Percentiles rank a stretch among this genome's conserved stretches.
phyloP scores from a whole-genome alignment of 2,329 filamentous ascomycete species.

The Hymenoscyphus albidus region DNA sequence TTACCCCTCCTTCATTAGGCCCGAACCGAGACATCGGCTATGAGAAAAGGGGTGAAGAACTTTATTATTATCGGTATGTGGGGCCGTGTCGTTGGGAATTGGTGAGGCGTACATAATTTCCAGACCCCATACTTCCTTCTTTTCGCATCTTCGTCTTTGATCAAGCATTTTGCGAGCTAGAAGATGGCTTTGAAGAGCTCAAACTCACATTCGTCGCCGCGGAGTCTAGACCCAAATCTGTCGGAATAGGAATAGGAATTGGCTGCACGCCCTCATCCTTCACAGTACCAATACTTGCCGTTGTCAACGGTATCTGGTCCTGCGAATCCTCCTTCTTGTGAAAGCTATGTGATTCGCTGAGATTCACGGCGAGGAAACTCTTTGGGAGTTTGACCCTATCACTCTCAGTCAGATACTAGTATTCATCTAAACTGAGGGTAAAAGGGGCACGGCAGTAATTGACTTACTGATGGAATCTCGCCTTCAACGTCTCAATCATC shows the following conservation, averaged over 20 bases:
- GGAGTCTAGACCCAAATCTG: not conserved
- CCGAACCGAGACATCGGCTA: not conserved
- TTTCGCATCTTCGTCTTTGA: not conserved
- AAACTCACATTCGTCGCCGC: not conserved
- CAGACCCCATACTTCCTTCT: not conserved
- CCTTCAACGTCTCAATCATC: conserved; percentile 90
- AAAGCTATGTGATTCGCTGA: conserved; percentile 36
- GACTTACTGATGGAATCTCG: conserved; percentile 87
- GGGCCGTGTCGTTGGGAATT: not conserved
- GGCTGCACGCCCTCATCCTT: not conserved
- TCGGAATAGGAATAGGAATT: not conserved
- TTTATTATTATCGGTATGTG: not conserved
- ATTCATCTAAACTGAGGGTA: not conserved
- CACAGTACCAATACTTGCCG: not conserved
- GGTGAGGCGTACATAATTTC: not conserved
- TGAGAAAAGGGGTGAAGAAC: not conserved
- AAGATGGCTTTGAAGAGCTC: not conserved
- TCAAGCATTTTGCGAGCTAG: conserved; percentile 1
- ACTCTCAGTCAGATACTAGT: conserved; percentile 11
- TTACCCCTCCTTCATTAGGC: not conserved
- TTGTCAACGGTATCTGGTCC: conserved; percentile 8
- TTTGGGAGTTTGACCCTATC: conserved; percentile 37
- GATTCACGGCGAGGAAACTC: conserved; percentile 36
- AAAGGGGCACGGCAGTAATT: not conserved
- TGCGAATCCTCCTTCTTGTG: conserved; percentile 32